A percentile compares a stretch with the other conserved stretches of the same genome.
Conservation (phyloP, 2,329 filamentous ascomycete genomes). For the Thielaviopsis euricoi region DNA sequence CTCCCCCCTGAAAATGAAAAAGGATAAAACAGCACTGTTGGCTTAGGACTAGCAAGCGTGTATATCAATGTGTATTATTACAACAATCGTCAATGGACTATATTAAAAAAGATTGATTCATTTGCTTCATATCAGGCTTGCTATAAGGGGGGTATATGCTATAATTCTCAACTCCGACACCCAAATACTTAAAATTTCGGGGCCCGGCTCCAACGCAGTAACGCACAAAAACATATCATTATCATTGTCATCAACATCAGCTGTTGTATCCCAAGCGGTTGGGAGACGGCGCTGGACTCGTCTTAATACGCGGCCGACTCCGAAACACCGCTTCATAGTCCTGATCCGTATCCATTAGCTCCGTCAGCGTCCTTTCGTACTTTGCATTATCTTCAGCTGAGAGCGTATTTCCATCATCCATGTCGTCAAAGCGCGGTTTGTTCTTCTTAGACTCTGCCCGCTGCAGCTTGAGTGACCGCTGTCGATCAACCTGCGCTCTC, state of each 20-base stretch:
- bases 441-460: slow-evolving; percentile 17
- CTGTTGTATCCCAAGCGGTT: slow-evolving; percentile 12
- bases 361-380: slow-evolving; percentile 37
- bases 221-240: neutral
- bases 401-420: slow-evolving; percentile 29
- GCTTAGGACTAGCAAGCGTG: neutral
- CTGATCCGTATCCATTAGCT: slow-evolving; percentile 49
- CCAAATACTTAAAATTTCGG: neutral
- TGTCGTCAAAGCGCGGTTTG: slow-evolving; percentile 20
- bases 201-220: neutral
- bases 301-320: slow-evolving; percentile 63
- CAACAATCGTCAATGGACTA: neutral
- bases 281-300: slow-evolving; percentile 48
- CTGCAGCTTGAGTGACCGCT: slow-evolving; percentile 24
- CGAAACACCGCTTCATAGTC: slow-evolving; percentile 76
- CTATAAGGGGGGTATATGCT: neutral
- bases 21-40: neutral
- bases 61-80: slow-evolving; percentile 10
- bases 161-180: neutral
- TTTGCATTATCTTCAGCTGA: slow-evolving; percentile 11
- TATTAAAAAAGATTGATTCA: slow-evolving; percentile 15
- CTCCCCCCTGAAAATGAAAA: neutral
- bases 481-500: slow-evolving; percentile 41
- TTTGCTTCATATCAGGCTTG: neutral
- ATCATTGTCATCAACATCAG: neutral